phyloP scores from a whole-genome alignment of 352 stramenopile species.

The Globisporangium okanoganense region DNA sequence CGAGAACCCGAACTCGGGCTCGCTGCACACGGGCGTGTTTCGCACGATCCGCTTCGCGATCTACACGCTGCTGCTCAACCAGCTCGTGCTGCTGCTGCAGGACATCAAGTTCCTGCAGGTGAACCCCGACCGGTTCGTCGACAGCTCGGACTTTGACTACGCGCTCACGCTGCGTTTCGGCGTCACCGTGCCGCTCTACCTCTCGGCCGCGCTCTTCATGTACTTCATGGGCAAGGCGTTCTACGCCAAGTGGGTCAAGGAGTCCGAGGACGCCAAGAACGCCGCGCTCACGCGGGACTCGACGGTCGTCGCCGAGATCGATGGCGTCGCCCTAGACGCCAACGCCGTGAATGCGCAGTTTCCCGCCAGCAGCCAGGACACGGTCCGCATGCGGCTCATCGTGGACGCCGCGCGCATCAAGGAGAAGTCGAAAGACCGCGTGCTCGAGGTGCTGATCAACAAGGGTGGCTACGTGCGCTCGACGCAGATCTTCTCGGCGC shows the following conservation, averaged over 20 bases:
- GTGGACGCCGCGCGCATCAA: slow-evolving; percentile 43
- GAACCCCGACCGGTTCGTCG: slow-evolving; percentile 45
- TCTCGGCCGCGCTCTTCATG: slow-evolving; percentile 68
- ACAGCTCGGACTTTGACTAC: slow-evolving; percentile 51
- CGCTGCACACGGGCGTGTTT: slow-evolving; percentile 69
- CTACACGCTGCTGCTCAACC: slow-evolving; percentile 60
- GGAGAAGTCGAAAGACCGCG: slow-evolving; percentile 43
- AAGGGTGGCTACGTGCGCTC: slow-evolving; percentile 80
- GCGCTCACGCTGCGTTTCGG: slow-evolving; percentile 62
- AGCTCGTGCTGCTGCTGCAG: slow-evolving; percentile 69
- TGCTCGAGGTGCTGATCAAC: slow-evolving; percentile 58
- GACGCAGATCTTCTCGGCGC: slow-evolving; percentile 67
- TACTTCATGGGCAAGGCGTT: slow-evolving; percentile 74
- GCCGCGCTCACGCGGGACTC: slow-evolving; percentile 40
- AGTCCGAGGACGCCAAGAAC: slow-evolving; percentile 61
- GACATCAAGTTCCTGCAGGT: slow-evolving; percentile 79
- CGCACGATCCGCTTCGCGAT: slow-evolving; percentile 74
- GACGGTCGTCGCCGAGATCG: slow-evolving; percentile 25
- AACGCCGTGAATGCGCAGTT: slow-evolving; percentile 17
- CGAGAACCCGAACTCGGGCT: slow-evolving; percentile 77
- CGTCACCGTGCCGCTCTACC: slow-evolving; percentile 70
- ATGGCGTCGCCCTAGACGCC: slow-evolving; percentile 4
- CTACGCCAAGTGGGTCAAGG: slow-evolving; percentile 64
- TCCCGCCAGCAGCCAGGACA: slow-evolving; percentile 11
- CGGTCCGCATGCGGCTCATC: slow-evolving; percentile 36